Percentiles rank a stretch among this genome's conserved stretches.
Conservation (phyloP, 805 yeast species). For the Pichia deserticola region DNA sequence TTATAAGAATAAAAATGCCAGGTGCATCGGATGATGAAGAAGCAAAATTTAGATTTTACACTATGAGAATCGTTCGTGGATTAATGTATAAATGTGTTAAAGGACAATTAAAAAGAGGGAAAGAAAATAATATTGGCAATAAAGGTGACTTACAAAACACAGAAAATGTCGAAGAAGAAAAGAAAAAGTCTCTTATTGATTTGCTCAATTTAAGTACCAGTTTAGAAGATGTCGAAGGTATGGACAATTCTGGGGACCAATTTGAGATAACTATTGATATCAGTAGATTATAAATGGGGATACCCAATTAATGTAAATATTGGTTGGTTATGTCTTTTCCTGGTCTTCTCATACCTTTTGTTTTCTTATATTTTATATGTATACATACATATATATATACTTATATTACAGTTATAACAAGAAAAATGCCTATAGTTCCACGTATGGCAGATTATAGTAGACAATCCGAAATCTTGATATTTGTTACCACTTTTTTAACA, state of each 20-base stretch:
- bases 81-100: slow-evolving; percentile 21
- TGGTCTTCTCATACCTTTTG: not conserved
- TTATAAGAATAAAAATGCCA: slow-evolving; percentile 47
- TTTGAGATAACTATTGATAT: slow-evolving; percentile 41
- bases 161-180: slow-evolving; percentile 12
- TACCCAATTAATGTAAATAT: not conserved
- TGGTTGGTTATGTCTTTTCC: not conserved
- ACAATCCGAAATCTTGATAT: not conserved
- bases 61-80: slow-evolving; percentile 34
- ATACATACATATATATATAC: not conserved
- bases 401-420: not conserved
- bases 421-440: not conserved
- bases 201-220: slow-evolving; percentile 21
- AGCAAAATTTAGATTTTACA: slow-evolving; percentile 43
- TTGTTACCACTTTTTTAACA: not conserved
- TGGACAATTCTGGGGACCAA: slow-evolving; percentile 24
- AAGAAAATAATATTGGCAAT: not conserved
- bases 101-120: slow-evolving; percentile 5
- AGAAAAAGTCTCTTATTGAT: slow-evolving; percentile 14
- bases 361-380: not conserved
- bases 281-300: slow-evolving; percentile 13
- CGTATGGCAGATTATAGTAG: not conserved
- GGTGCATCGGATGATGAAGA: slow-evolving; percentile 76
- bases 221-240: slow-evolving; percentile 16
- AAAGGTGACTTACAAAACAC: not conserved